These are phyloP conservation scores for Sporobolomyces phaffii DNA, from an alignment of 768 basidiomycete species.

Conservation along the genomic window DNA sequence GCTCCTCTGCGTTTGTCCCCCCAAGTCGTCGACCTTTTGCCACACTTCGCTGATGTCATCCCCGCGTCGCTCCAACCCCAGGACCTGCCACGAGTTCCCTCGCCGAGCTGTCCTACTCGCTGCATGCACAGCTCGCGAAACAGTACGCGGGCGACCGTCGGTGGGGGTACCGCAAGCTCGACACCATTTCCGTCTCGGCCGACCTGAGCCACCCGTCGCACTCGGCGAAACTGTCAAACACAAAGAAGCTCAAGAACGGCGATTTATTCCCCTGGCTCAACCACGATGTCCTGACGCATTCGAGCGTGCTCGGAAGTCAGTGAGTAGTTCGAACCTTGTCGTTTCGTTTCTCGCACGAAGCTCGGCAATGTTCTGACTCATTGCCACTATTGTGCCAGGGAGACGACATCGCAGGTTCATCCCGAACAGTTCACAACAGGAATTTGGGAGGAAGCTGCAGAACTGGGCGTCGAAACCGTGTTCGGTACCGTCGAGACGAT, in stretches of 20 bases:
- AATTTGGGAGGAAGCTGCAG: conserved; percentile 62
- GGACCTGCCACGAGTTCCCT: conserved; percentile 57
- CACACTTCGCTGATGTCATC: background rate
- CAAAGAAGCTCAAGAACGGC: background rate
- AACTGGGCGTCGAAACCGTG: conserved; percentile 53
- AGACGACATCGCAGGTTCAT: conserved; percentile 46
- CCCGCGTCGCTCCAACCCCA: background rate
- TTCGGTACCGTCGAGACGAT: conserved; percentile 47
- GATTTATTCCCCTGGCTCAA: conserved; percentile 30
- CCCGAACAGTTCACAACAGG: conserved; percentile 67
- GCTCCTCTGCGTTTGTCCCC: background rate
- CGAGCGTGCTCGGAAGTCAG: conserved; percentile 20
- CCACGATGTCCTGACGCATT: conserved; percentile 14
- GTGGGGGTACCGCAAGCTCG: conserved; percentile 79
- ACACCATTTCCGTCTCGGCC: conserved; percentile 50
- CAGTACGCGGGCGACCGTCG: conserved; percentile 61
- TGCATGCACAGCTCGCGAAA: conserved; percentile 67
- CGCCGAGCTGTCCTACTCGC: conserved; percentile 63
- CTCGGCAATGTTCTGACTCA: background rate
- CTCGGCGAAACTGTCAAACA: background rate
- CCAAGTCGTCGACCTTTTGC: background rate
- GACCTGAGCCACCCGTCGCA: conserved; percentile 14
- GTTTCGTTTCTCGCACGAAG: too few relatives aligned
- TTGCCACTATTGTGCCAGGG: background rate
- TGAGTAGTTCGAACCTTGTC: conserved; percentile 4